These are phyloP conservation scores for Boletus semigastroideus DNA, from an alignment of 1,284 basidiomycete species.

Conservation along the genomic window DNA sequence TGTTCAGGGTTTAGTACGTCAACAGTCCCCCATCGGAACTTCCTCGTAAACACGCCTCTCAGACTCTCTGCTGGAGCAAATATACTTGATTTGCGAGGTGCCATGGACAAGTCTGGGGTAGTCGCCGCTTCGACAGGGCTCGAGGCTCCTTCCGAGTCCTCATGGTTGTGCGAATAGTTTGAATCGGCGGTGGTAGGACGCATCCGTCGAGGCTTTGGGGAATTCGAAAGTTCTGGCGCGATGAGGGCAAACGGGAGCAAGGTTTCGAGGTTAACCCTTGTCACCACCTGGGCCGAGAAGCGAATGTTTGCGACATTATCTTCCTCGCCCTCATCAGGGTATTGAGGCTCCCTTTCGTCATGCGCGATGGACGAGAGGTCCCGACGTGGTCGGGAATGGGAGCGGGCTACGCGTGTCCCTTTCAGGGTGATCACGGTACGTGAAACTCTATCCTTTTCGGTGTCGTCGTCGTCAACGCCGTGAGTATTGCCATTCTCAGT, in stretches of 20 bases:
- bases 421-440: slow-evolving; percentile 71
- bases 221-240: slow-evolving; percentile 57
- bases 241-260: slow-evolving; percentile 77
- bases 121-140: slow-evolving; percentile 20
- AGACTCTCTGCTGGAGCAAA: slow-evolving; percentile 60
- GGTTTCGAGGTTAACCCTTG: slow-evolving; percentile 52
- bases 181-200: slow-evolving; percentile 19
- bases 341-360: slow-evolving; percentile 47
- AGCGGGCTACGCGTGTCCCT: slow-evolving; percentile 47
- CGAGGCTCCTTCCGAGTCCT: slow-evolving; percentile 16
- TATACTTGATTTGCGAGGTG: slow-evolving; percentile 42
- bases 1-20: slow-evolving; percentile 81
- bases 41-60: slow-evolving; percentile 69
- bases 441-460: slow-evolving; percentile 52
- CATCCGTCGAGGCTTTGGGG: slow-evolving; percentile 36
- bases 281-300: slow-evolving; percentile 67
- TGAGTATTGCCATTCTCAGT: slow-evolving; percentile 29
- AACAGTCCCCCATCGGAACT: slow-evolving; percentile 79
- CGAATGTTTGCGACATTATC: slow-evolving; percentile 68
- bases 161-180: slow-evolving; percentile 10
- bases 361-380: slow-evolving; percentile 55
- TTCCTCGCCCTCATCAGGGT: slow-evolving; percentile 57
- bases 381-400: slow-evolving; percentile 70
- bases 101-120: slow-evolving; percentile 19
- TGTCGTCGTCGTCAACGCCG: slow-evolving; percentile 36